Evolutionary conservation across 1,284 basidiomycete species (phyloP).

Genomic region (Ustilago nuda): DNA sequence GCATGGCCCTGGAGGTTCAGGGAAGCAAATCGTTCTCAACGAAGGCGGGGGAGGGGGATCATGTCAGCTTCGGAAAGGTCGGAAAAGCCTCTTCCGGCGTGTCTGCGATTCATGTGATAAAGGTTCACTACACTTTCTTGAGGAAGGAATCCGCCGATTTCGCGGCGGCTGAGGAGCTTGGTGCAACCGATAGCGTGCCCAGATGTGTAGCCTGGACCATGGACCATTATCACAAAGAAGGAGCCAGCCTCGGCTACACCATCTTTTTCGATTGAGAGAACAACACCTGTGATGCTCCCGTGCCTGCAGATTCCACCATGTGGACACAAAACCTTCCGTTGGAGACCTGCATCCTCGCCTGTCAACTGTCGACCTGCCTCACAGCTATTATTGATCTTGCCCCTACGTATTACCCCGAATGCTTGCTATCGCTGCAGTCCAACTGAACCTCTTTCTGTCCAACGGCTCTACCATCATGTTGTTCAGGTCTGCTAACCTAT

Average conservation of each 20-base stretch:
- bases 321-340: background rate
- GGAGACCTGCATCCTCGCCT: background rate
- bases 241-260: background rate
- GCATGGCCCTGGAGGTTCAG: too few species aligned
- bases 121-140: background rate
- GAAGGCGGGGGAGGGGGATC: too few species aligned
- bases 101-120: background rate
- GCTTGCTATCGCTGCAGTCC: background rate
- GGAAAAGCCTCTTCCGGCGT: background rate
- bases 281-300: slow-evolving; percentile 1
- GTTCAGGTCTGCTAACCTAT: background rate
- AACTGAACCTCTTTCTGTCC: background rate
- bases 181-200: background rate
- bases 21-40: too few species aligned
- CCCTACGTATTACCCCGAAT: background rate
- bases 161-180: background rate
- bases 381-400: background rate
- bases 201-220: background rate
- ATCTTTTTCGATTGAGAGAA: background rate
- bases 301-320: background rate
- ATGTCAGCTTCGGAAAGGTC: too few species aligned
- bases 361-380: background rate
- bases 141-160: background rate
- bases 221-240: background rate
- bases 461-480: background rate